Evolutionary conservation across 2,329 filamentous ascomycete species (phyloP).

Genomic region (Penicillium thymicola): DNA sequence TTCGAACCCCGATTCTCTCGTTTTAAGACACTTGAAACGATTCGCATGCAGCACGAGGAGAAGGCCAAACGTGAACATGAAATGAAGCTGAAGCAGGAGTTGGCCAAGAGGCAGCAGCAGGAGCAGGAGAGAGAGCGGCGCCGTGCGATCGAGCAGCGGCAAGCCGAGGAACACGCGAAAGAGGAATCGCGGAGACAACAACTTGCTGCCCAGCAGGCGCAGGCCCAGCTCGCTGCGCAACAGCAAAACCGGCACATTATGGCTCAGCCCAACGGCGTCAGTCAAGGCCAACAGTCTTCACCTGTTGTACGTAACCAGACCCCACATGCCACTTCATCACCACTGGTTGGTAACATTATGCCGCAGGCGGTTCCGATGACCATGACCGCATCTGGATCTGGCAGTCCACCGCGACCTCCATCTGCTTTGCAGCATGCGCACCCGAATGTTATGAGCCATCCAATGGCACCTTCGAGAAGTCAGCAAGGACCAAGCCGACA

Average conservation of each 20-base stretch:
- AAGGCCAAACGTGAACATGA: constrained; percentile 53
- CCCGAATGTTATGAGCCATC: constrained; percentile 44
- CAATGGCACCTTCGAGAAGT: constrained; percentile 46
- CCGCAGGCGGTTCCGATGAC: constrained; percentile 45
- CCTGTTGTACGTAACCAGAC: constrained; percentile 48
- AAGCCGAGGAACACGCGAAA: constrained; percentile 44
- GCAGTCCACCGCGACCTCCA: constrained; percentile 45
- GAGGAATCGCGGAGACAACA: constrained; percentile 41
- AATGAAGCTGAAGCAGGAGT: constrained; percentile 49
- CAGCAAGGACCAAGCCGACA: constrained; percentile 48
- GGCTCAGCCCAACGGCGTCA: constrained; percentile 42
- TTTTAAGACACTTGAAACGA: constrained; percentile 87
- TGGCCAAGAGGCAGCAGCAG: constrained; percentile 47
- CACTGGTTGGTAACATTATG: constrained; percentile 41
- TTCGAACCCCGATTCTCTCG: constrained; percentile 86
- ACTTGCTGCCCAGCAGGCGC: constrained; percentile 47
- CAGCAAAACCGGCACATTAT: constrained; percentile 54
- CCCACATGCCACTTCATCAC: constrained; percentile 46
- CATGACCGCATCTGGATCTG: constrained; percentile 45
- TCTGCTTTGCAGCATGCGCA: constrained; percentile 48
- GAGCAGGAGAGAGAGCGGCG: constrained; percentile 50
- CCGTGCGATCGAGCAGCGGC: constrained; percentile 42
- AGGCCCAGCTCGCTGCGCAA: constrained; percentile 40
- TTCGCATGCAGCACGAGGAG: constrained; percentile 73
- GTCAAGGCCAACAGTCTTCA: constrained; percentile 46